These are phyloP conservation scores for Marvania coccoides DNA, from an alignment of 139 green algal species.

Conservation along the genomic window DNA sequence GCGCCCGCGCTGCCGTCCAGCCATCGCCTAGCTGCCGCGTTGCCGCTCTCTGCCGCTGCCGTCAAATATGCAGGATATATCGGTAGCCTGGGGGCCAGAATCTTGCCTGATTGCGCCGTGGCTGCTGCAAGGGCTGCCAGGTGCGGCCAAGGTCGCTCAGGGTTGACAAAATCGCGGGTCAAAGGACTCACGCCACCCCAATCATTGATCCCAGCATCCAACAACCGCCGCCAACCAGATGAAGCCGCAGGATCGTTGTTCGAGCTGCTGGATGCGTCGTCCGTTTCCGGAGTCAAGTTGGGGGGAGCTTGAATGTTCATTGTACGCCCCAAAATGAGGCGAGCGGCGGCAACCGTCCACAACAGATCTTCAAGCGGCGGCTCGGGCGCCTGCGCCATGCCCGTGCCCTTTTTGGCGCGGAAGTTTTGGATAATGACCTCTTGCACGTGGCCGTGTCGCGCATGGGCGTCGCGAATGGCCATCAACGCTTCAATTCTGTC, in stretches of 20 bases:
- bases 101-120: slow-evolving; percentile 47
- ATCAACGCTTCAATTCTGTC: slow-evolving; percentile 59
- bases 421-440: slow-evolving; percentile 93
- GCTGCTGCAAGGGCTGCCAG: slow-evolving; percentile 50
- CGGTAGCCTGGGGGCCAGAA: slow-evolving; percentile 69
- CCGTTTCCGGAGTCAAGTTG: slow-evolving; percentile 61
- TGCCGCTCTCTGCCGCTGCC: slow-evolving; percentile 1
- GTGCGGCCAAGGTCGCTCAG: slow-evolving; percentile 72
- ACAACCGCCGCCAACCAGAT: slow-evolving; percentile 46
- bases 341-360: slow-evolving; percentile 66
- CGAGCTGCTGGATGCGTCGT: too few relatives aligned
- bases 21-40: slow-evolving; percentile 19
- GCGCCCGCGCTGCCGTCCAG: slow-evolving; percentile 22
- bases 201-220: slow-evolving; percentile 80
- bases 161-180: slow-evolving; percentile 82
- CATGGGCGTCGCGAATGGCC: slow-evolving; percentile 42
- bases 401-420: slow-evolving; percentile 57
- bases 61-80: slow-evolving; percentile 54
- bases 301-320: slow-evolving; percentile 56
- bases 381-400: slow-evolving; percentile 50
- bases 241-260: neutral
- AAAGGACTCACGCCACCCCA: slow-evolving; percentile 78
- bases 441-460: slow-evolving; percentile 50
- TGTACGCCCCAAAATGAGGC: slow-evolving; percentile 58
- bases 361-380: slow-evolving; percentile 60